Evolutionary conservation across 306 rosid genomes (phyloP).

Genomic region (Begonia masoniana): DNA sequence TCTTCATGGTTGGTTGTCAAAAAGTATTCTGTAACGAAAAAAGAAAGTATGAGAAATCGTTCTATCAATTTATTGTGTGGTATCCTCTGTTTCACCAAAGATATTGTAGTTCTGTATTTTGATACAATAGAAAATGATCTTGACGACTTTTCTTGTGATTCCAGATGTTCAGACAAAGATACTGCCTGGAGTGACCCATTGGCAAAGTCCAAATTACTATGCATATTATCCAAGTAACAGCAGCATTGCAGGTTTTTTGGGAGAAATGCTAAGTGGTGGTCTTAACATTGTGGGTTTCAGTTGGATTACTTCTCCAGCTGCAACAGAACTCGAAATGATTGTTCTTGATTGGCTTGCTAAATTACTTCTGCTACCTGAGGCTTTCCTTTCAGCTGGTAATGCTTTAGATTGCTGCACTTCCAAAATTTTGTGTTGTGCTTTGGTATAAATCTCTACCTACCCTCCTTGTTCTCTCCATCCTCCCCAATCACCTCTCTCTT

Average conservation of each 20-base stretch:
- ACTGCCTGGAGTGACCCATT: conserved; percentile 91
- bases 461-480: background rate
- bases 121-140: background rate
- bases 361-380: conserved; percentile 44
- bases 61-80: too few relatives aligned
- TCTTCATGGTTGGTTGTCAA: too few relatives aligned
- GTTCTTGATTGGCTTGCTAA: conserved; percentile 94
- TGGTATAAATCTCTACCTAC: background rate
- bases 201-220: conserved; percentile 96
- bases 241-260: conserved; percentile 86
- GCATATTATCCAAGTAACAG: conserved; percentile 91
- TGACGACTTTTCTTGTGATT: conserved; percentile 6
- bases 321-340: conserved; percentile 82
- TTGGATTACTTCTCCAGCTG: conserved; percentile 96
- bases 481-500: too few relatives aligned
- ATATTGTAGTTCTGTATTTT: background rate
- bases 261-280: conserved; percentile 97
- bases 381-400: conserved; percentile 66
- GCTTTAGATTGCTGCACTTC: conserved; percentile 1
- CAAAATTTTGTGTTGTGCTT: background rate
- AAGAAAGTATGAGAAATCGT: too few relatives aligned
- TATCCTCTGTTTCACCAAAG: too few relatives aligned
- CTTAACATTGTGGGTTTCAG: conserved; percentile 85
- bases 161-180: conserved; percentile 78
- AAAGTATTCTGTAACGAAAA: too few relatives aligned